phyloP scores from a whole-genome alignment of 2,329 filamentous ascomycete species.

The Aspergillus niger region DNA sequence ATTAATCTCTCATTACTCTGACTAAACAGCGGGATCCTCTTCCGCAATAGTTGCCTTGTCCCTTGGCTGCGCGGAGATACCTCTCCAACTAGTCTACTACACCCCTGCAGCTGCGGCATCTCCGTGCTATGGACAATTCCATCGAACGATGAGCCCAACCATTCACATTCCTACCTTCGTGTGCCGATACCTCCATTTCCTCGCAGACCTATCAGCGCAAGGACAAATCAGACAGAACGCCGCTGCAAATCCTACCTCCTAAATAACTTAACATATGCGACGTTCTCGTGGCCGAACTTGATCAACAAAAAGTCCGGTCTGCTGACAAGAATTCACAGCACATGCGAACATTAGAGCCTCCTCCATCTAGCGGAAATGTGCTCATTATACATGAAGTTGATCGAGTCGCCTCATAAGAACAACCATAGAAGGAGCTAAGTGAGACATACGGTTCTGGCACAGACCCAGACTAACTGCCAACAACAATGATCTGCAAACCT shows the following conservation, averaged over 20 bases:
- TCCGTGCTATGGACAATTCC: background rate
- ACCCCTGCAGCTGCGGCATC: background rate
- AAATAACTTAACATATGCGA: background rate
- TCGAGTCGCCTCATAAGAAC: background rate
- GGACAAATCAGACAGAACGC: background rate
- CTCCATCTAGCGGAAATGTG: background rate
- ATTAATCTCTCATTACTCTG: constrained; percentile 4
- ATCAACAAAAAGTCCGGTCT: background rate
- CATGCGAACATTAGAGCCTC: background rate
- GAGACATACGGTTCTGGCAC: background rate
- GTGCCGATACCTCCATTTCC: background rate
- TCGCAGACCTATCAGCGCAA: background rate
- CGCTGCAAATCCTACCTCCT: background rate
- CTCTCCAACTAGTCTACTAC: background rate
- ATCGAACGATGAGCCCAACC: background rate
- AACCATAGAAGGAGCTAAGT: background rate
- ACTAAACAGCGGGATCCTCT: constrained; percentile 1
- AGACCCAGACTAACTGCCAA: background rate
- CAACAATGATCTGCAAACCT: background rate
- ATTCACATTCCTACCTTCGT: background rate
- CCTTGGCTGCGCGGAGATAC: background rate
- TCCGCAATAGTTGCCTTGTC: background rate
- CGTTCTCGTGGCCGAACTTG: background rate
- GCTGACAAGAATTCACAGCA: background rate
- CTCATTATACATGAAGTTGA: background rate